Conservation (phyloP, 495 filamentous ascomycete genomes). For the Elaphomyces granulatus region DNA sequence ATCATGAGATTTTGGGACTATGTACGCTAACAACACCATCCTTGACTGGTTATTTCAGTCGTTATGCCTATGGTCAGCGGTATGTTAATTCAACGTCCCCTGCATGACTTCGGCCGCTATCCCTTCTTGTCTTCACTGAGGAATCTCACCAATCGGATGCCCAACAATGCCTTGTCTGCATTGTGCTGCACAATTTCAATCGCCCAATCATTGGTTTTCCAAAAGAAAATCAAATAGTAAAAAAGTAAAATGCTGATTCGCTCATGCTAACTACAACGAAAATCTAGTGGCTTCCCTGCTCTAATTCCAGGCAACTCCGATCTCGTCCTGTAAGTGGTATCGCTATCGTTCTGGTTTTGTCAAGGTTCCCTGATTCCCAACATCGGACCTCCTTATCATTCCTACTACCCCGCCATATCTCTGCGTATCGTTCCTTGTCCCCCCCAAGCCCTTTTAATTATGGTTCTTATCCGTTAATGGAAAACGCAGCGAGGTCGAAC, state of each 20-base stretch:
- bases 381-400: background rate
- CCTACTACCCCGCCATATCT: background rate
- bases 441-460: background rate
- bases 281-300: constrained; percentile 47
- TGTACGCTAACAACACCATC: too few species aligned
- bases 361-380: background rate
- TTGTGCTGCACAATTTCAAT: background rate
- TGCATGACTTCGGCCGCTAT: background rate
- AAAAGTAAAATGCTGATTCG: background rate
- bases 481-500: too few species aligned
- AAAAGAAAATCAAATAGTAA: background rate
- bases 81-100: too few species aligned
- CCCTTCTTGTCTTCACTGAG: background rate
- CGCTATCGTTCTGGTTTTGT: too few species aligned
- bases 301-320: constrained; percentile 38
- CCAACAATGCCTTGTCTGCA: constrained; percentile 1
- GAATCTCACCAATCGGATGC: constrained; percentile 1
- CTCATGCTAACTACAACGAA: background rate
- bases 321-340: constrained; percentile 36
- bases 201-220: background rate
- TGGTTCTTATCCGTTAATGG: too few species aligned
- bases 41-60: constrained; percentile 31
- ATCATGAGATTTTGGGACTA: too few species aligned
- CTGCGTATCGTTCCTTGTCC: background rate
- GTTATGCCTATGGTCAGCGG: constrained; percentile 65